phyloP scores from a whole-genome alignment of 2,329 filamentous ascomycete species.

The Fusarium concolor region DNA sequence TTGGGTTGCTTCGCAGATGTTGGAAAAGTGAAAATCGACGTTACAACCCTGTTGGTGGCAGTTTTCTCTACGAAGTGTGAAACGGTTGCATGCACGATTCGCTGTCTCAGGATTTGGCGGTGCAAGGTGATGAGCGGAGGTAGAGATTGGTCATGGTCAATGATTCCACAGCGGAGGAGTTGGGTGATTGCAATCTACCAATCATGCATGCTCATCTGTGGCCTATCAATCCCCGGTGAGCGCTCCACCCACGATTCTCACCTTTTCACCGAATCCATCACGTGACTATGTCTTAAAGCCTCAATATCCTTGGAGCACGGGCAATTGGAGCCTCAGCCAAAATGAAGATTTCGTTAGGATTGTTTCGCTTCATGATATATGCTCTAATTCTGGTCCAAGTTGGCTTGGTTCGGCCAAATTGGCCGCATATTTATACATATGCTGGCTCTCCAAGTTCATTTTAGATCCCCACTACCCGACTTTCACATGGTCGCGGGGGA shows the following conservation, averaged over 20 bases:
- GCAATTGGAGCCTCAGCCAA: neutral
- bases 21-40: neutral
- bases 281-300: neutral
- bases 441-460: neutral
- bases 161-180: conserved; percentile 30
- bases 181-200: conserved; percentile 35
- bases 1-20: neutral
- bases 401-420: neutral
- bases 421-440: neutral
- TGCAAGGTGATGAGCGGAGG: conserved; percentile 34
- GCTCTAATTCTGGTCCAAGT: neutral
- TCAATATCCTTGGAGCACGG: neutral
- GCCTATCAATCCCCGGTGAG: conserved; percentile 22
- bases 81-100: conserved; percentile 24
- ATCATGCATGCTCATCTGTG: conserved; percentile 28
- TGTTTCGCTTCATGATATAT: neutral
- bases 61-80: neutral
- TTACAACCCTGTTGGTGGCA: neutral
- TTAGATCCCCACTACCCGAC: conserved; percentile 9
- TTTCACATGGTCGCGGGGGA: conserved; percentile 38
- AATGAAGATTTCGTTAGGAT: neutral
- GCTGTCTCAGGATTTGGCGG: conserved; percentile 20
- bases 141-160: conserved; percentile 46
- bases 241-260: neutral
- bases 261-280: neutral